Conservation (phyloP, 495 filamentous ascomycete genomes). For the Daldinia decipiens region DNA sequence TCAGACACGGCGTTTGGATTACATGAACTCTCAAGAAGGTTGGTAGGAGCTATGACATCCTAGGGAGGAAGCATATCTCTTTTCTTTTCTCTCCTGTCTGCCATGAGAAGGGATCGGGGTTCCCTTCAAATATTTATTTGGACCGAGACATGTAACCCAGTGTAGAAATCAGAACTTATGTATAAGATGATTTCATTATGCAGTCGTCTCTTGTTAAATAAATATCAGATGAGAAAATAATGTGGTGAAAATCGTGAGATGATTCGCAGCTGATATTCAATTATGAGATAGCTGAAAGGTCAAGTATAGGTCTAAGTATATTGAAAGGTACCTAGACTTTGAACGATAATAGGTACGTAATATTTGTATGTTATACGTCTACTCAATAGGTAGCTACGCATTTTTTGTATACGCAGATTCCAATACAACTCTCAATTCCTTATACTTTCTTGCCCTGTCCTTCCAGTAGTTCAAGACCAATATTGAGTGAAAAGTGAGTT, state of each 20-base stretch:
- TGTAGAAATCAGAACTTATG: background rate
- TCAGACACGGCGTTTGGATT: slow-evolving; percentile 22
- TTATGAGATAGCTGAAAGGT: too few species aligned
- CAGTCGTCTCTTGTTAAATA: background rate
- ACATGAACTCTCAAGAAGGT: slow-evolving; percentile 13
- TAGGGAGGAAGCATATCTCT: slow-evolving; percentile 4
- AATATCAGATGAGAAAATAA: background rate
- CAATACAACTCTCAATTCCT: background rate
- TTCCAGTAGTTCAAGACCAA: background rate
- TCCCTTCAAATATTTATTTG: background rate
- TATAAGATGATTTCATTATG: background rate
- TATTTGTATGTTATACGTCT: slow-evolving; percentile 33
- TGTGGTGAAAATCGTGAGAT: background rate
- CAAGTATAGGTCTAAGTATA: background rate
- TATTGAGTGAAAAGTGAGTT: background rate
- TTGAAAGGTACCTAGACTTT: background rate
- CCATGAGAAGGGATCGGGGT: background rate
- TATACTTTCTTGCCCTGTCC: background rate
- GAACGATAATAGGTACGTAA: slow-evolving; percentile 8
- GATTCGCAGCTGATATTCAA: too few species aligned
- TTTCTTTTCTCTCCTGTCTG: background rate
- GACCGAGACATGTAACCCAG: background rate
- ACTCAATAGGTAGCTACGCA: slow-evolving; percentile 17
- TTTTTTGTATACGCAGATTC: slow-evolving; percentile 15
- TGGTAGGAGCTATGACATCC: slow-evolving; percentile 7